Evolutionary conservation across 2,329 filamentous ascomycete species (phyloP).

Genomic region (Tolypocladium guangdongense): DNA sequence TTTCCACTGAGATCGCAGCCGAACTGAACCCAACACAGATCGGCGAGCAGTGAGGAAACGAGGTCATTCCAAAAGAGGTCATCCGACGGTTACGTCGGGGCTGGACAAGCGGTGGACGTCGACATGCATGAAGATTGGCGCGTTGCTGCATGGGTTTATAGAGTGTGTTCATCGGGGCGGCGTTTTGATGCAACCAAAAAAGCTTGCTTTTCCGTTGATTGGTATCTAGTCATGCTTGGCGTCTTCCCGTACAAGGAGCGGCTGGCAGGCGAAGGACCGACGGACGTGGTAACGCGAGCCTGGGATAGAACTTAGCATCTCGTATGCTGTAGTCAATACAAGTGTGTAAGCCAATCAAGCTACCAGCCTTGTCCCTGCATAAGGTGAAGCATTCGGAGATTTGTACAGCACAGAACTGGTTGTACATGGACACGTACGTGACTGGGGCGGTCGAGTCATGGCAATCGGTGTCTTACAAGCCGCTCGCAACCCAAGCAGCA

Average conservation of each 20-base stretch:
- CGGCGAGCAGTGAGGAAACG: neutral
- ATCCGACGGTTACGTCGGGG: neutral
- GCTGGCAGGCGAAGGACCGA: neutral
- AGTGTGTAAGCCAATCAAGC: neutral
- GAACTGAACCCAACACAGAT: conserved; percentile 28
- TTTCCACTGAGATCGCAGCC: conserved; percentile 45
- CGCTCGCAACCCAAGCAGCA: neutral
- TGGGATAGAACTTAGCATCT: neutral
- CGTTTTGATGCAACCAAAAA: conserved; percentile 3
- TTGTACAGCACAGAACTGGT: neutral
- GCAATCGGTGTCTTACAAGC: neutral
- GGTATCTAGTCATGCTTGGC: neutral
- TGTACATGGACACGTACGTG: neutral
- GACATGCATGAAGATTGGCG: conserved; percentile 3
- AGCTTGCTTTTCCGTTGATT: neutral
- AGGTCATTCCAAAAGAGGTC: neutral
- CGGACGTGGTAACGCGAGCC: neutral
- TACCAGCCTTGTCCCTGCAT: neutral
- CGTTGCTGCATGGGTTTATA: conserved; percentile 1
- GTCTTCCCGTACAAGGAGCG: neutral
- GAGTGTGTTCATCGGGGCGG: conserved; percentile 1
- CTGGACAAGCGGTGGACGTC: neutral
- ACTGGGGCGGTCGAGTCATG: neutral
- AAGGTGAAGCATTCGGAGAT: neutral
- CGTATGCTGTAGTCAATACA: neutral